A percentile compares a stretch with the other conserved stretches of the same genome.
Evolutionary conservation across 2,329 filamentous ascomycete genomes (phyloP).

Genomic region (Colletotrichum godetiae): DNA sequence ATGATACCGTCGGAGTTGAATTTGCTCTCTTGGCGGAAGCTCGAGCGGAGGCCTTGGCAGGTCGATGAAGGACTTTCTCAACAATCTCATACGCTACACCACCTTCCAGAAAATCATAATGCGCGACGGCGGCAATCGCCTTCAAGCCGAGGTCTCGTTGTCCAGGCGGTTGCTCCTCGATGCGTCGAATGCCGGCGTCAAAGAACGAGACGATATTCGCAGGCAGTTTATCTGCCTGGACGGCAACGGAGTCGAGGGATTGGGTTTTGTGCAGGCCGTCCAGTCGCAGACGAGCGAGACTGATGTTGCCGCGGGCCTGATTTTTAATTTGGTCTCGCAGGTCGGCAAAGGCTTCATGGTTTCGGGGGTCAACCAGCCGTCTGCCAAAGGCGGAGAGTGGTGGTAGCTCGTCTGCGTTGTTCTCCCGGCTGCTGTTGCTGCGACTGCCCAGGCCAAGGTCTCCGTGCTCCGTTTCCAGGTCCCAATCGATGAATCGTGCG

Average conservation of each 20-base stretch:
- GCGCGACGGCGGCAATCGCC: constrained; percentile 14
- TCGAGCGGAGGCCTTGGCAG: background rate
- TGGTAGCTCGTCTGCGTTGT: background rate
- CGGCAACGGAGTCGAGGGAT: background rate
- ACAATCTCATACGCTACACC: background rate
- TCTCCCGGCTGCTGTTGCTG: background rate
- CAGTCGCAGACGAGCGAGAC: constrained; percentile 6
- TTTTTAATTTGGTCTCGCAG: background rate
- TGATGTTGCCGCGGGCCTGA: constrained; percentile 3
- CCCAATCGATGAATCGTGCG: background rate
- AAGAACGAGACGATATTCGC: constrained; percentile 12
- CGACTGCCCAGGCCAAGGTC: background rate
- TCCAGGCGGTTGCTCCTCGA: background rate
- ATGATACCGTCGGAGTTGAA: background rate
- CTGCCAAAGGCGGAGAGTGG: background rate
- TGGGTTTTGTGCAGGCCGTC: constrained; percentile 3
- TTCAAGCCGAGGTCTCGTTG: constrained; percentile 6
- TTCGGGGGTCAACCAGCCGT: background rate
- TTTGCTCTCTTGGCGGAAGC: background rate
- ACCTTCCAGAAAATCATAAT: background rate
- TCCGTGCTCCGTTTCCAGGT: constrained; percentile 7
- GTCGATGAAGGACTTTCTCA: background rate
- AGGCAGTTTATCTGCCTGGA: background rate
- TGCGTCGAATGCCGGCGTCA: background rate
- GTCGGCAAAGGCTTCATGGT: background rate